phyloP scores from a whole-genome alignment of 202 grass and related monocot genomes.

The Eragrostis tef region DNA sequence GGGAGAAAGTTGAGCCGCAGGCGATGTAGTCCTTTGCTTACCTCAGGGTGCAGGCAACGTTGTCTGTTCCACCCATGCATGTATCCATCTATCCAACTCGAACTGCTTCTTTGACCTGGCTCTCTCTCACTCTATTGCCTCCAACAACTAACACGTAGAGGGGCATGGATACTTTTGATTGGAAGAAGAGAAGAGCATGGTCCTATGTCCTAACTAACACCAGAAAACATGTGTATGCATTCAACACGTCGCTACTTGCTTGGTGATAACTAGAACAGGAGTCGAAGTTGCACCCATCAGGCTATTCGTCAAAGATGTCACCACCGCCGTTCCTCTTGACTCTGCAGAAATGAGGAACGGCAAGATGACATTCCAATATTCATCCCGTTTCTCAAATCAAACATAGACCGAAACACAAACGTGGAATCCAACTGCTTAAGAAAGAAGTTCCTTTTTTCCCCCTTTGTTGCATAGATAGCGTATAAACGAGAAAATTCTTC shows the following conservation, averaged over 20 bases:
- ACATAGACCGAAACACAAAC: too few species aligned
- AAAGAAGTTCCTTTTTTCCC: too few species aligned
- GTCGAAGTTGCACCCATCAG: background rate
- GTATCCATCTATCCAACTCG: background rate
- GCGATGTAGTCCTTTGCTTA: background rate
- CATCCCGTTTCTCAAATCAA: too few species aligned
- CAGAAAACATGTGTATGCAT: background rate
- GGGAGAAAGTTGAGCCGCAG: too few species aligned
- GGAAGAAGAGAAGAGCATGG: slow-evolving; percentile 6
- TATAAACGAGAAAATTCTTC: too few species aligned
- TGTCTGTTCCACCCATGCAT: background rate
- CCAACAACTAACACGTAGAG: background rate
- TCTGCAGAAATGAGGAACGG: background rate
- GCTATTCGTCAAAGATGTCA: background rate
- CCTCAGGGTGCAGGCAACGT: slow-evolving; percentile 12
- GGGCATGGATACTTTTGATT: background rate
- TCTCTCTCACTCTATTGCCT: background rate
- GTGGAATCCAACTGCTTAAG: too few species aligned
- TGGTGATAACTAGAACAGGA: background rate
- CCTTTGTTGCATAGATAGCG: too few species aligned
- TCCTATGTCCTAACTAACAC: background rate
- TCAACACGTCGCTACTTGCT: background rate
- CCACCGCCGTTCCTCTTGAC: background rate
- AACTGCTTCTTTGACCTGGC: slow-evolving; percentile 41
- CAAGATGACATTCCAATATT: too few species aligned